Evolutionary conservation across 2,329 filamentous ascomycete species (phyloP), one percentile per base, ranked within the genome.

Genomic region (Colletotrichum orbiculare): DNA sequence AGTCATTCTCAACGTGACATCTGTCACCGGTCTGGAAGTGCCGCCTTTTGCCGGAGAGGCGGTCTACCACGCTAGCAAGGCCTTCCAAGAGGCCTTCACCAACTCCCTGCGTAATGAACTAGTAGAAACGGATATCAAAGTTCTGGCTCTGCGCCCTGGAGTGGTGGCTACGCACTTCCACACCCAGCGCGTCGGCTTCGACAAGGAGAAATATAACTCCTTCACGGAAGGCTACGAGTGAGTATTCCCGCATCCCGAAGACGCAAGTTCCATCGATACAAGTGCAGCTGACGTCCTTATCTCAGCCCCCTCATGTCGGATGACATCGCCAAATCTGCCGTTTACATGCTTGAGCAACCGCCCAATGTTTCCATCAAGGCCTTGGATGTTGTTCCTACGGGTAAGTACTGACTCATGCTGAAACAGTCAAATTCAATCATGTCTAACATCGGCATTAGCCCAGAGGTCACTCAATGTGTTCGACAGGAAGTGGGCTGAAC

Each of bases 131-230:
- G 78, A 83, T 65, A 81, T 84, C 59, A 76, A 78, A n/a, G 81
- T 84, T 0, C 60, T 83, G 7, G 79, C 78, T 0, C 65, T 84
- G 12, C 70, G 82, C 38, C 82, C 82, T 0, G 83, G 82, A 0
- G 76, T 79, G n/a, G 81, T 83, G 10, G 78, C 77, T 4, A 83
- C 80, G 0, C 74, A 84, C 64, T 85, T 85, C 53, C 83, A 85
- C 66, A 71, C 76, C 46, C 77, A 78, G 55, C 71, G 82, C 13
- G 80, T 85, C 2, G 78, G 78, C 0, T 77, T 77, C 66, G 80
- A 83, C 63, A 74, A 78, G 58, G 68, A 72, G 9, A 73, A 75
- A 66, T 80, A 81, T 48, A 74, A 82, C 35, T 72, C 71, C 1
- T 83, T 84, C 64, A 77, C 84, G 67, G 69, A 78, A 2, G 82